Percentiles rank a stretch among this genome's conserved stretches.
Conservation (phyloP, 202 grass and related monocot species). For the Setaria italica region DNA sequence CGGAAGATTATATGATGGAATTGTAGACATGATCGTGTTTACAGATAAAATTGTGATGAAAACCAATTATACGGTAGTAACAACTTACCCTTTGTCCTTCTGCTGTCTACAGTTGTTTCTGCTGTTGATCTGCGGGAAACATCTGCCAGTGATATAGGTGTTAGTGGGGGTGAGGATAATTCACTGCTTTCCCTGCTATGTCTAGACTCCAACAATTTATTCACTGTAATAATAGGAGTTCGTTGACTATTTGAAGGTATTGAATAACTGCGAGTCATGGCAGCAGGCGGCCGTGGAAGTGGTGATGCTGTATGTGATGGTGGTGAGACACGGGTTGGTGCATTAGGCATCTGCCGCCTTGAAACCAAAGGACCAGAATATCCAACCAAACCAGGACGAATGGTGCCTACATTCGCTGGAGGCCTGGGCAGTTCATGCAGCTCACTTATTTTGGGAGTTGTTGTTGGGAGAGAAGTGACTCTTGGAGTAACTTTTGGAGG, state of each 20-base stretch:
- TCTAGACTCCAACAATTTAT: slow-evolving; percentile 61
- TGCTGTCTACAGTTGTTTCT: slow-evolving; percentile 54
- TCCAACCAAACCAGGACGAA: slow-evolving; percentile 67
- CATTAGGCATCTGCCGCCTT: slow-evolving; percentile 53
- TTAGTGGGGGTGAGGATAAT: slow-evolving; percentile 62
- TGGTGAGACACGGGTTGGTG: slow-evolving; percentile 46
- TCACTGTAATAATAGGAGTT: slow-evolving; percentile 64
- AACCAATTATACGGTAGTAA: slow-evolving; percentile 22
- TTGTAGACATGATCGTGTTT: background rate
- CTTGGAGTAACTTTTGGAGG: slow-evolving; percentile 50
- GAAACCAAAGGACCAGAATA: slow-evolving; percentile 95
- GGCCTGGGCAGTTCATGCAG: slow-evolving; percentile 96
- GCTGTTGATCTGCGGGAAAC: slow-evolving; percentile 52
- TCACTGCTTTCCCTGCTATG: slow-evolving; percentile 60
- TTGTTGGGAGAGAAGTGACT: slow-evolving; percentile 60
- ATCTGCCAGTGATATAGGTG: slow-evolving; percentile 62
- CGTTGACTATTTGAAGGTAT: slow-evolving; percentile 85
- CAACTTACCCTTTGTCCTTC: slow-evolving; percentile 59
- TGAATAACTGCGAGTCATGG: slow-evolving; percentile 80
- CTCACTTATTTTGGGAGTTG: slow-evolving; percentile 83
- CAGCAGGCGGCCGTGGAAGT: slow-evolving; percentile 70
- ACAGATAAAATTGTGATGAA: slow-evolving; percentile 11
- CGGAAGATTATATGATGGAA: background rate
- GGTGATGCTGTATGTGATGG: slow-evolving; percentile 66
- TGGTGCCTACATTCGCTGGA: slow-evolving; percentile 49